Evolutionary conservation across 179 eudicot species (phyloP), one percentile per base, ranked within the genome.

Genomic region (Spinacia oleracea): DNA sequence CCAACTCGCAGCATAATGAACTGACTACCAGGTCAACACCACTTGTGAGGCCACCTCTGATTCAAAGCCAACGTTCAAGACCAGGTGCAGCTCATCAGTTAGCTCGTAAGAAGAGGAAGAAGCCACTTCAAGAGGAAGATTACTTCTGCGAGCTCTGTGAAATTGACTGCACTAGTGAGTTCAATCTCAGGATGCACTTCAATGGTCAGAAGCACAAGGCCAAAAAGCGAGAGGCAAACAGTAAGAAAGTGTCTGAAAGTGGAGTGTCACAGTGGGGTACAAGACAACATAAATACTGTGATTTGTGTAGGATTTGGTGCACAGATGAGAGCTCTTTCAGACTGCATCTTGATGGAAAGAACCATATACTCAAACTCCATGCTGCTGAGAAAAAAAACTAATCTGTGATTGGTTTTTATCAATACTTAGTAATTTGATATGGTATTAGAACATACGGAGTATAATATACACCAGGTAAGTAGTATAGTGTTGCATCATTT

Each of bases 311-410:
- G 31, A 83, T 88, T 66, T 79, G 77, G 78, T 88, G 90, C 72
- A 77, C 79, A 76, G 72, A 88, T 76, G 83, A 79, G 40, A 80
- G 70, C 16, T 15, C 56, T 53, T 84, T 78, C 45, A 63, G 77
- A 79, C 81, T 78, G 76, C 90, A 88, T 50, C 77, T 88, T 73
- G 77, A 77, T 63, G 89, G 89, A 21, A 84, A 83, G 64, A 81
- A 67, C 60, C 90, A 86, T 34, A 34, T 40, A 38, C 64, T 55
- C 16, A 75, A 80, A 70, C 63, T 59, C n/a, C 74, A 73, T 72
- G 81, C 62, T 72, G 60, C 48, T 14, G 15, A 73, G 59, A 65
- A 6, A 55, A 62, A 62, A 27, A 69, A 9, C 40, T 6, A 67
- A 65, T 11, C 7, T 20, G 23, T 32, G 31, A 58, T 23, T 58